phyloP scores from a whole-genome alignment of 176 grass and related monocot genomes.

The Oryza meyeriana region DNA sequence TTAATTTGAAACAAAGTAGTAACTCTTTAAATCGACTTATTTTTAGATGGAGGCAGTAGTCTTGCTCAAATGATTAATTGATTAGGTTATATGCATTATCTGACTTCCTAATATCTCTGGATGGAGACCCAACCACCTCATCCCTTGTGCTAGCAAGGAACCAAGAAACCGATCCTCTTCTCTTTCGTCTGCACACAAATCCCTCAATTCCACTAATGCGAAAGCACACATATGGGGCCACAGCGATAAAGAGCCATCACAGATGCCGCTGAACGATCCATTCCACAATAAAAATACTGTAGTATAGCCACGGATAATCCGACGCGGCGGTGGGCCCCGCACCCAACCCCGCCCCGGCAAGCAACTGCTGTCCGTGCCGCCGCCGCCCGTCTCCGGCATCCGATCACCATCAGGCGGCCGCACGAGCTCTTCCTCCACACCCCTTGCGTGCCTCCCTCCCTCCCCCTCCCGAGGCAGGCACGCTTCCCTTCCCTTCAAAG shows the following conservation, averaged over 20 bases:
- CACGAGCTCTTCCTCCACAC: not conserved
- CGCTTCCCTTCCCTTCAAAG: conserved; percentile 57
- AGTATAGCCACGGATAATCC: not conserved
- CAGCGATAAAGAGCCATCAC: too few relatives aligned
- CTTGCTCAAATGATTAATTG: not conserved
- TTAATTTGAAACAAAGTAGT: too few relatives aligned
- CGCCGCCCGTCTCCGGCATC: conserved; percentile 2
- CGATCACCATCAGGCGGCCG: conserved; percentile 7
- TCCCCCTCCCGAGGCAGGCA: not conserved
- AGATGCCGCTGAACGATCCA: not conserved
- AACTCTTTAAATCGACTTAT: too few relatives aligned
- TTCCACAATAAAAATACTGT: not conserved
- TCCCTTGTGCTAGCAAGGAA: not conserved
- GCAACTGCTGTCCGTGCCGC: conserved; percentile 18
- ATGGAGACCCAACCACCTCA: not conserved
- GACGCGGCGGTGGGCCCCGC: not conserved
- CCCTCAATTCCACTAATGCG: too few relatives aligned
- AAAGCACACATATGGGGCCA: too few relatives aligned
- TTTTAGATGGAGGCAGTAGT: too few relatives aligned
- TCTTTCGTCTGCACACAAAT: too few relatives aligned
- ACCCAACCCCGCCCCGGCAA: conserved; percentile 23
- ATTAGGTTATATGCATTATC: not conserved
- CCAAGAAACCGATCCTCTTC: too few relatives aligned
- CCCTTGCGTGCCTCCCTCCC: not conserved
- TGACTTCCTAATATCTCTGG: too few relatives aligned